Conservation (phyloP, 78 protist genomes). For the Isochrysis galbana region DNA sequence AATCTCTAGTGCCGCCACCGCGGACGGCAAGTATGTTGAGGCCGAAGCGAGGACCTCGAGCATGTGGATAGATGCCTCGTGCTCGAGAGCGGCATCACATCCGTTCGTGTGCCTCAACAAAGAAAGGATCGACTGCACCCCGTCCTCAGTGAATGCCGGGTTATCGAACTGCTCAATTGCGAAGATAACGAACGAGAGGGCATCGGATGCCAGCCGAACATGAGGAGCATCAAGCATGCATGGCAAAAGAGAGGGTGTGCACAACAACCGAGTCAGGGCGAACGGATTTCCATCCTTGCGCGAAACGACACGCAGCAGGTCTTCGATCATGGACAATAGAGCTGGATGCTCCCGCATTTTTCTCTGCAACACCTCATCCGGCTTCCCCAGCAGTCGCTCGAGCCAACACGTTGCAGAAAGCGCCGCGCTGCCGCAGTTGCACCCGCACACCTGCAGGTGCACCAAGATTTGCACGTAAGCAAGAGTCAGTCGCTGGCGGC, state of each 20-base stretch:
- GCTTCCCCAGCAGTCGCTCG: conserved; percentile 27
- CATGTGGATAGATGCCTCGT: background rate
- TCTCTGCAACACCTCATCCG: conserved; percentile 6
- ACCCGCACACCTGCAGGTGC: too few species aligned
- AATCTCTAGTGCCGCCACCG: background rate
- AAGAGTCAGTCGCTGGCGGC: too few species aligned
- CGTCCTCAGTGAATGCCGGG: background rate
- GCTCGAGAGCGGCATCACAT: background rate
- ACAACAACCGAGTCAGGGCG: background rate
- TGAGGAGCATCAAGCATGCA: background rate
- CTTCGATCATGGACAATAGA: background rate
- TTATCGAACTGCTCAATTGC: background rate
- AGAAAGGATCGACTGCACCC: conserved; percentile 4
- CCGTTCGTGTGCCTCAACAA: background rate
- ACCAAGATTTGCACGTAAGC: too few species aligned
- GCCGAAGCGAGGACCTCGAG: conserved; percentile 24
- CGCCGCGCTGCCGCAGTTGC: conserved; percentile 21
- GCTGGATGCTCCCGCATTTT: background rate
- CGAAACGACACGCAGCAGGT: background rate
- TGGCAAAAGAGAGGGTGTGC: background rate
- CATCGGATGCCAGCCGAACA: background rate
- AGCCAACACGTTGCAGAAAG: conserved; percentile 13
- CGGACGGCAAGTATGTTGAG: conserved; percentile 1
- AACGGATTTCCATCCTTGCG: conserved; percentile 3
- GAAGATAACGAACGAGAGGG: background rate